phyloP scores from a whole-genome alignment of 345 rosid genomes.

The Eucalyptus curtisii region DNA sequence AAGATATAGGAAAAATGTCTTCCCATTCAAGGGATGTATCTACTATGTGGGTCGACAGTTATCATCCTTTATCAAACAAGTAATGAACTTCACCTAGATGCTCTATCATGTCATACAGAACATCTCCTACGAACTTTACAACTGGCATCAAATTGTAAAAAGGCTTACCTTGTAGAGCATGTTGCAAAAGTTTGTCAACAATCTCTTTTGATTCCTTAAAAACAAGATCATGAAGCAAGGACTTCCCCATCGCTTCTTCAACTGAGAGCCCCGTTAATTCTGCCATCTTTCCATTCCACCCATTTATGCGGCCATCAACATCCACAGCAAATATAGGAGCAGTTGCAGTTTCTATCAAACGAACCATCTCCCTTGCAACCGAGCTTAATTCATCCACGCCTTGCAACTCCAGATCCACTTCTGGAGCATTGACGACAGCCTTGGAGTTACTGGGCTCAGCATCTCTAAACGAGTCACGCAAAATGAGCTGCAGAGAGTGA shows the following conservation, averaged over 20 bases:
- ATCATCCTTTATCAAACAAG: background rate
- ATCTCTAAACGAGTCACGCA: conserved; percentile 82
- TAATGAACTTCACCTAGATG: background rate
- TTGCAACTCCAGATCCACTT: conserved; percentile 51
- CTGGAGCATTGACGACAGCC: conserved; percentile 36
- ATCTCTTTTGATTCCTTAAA: conserved; percentile 66
- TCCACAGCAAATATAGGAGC: conserved; percentile 98
- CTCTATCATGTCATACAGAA: background rate
- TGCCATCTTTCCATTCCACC: conserved; percentile 94
- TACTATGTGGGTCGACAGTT: background rate
- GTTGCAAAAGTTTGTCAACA: conserved; percentile 59
- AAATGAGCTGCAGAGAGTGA: conserved; percentile 93
- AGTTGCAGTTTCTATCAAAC: conserved; percentile 92
- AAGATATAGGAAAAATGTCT: background rate
- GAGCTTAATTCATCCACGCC: conserved; percentile 88
- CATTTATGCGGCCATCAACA: conserved; percentile 66
- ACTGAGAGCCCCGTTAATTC: conserved; percentile 83
- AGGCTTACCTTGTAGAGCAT: conserved; percentile 68
- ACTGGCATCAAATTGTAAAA: background rate
- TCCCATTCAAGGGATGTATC: background rate
- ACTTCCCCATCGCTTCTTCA: conserved; percentile 95
- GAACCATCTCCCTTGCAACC: conserved; percentile 99
- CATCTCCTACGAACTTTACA: background rate
- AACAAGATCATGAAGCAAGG: conserved; percentile 72
- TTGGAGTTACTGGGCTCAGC: conserved; percentile 67